Percentiles rank a stretch among this genome's conserved stretches.
Conservation (phyloP, 2,329 filamentous ascomycete genomes). For the Colletotrichum coccodes region DNA sequence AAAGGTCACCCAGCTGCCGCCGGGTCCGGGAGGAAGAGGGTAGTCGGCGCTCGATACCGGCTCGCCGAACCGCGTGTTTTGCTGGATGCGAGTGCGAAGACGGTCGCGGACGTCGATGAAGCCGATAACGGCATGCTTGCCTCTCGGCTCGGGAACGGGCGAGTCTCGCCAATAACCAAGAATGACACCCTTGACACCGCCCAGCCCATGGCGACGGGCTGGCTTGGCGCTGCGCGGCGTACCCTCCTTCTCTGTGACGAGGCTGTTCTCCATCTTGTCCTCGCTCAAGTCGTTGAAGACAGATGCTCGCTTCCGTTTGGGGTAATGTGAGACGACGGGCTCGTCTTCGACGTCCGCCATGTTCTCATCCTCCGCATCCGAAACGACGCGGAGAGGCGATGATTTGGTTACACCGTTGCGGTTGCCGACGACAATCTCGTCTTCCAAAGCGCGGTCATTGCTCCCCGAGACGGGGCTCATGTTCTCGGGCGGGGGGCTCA, state of each 20-base stretch:
- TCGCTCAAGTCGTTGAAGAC: conserved; percentile 61
- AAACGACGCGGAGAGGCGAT: conserved; percentile 45
- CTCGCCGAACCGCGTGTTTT: conserved; percentile 58
- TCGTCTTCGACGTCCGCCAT: conserved; percentile 55
- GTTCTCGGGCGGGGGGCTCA: conserved; percentile 55
- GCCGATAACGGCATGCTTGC: conserved; percentile 69
- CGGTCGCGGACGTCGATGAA: conserved; percentile 72
- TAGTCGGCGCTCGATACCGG: conserved; percentile 48
- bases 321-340: conserved; percentile 52
- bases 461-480: conserved; percentile 52
- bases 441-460: conserved; percentile 53
- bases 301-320: conserved; percentile 63
- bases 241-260: conserved; percentile 42
- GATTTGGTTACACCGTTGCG: conserved; percentile 49
- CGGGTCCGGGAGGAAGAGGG: conserved; percentile 66
- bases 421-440: conserved; percentile 64
- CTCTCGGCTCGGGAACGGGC: conserved; percentile 54
- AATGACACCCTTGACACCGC: conserved; percentile 56
- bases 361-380: conserved; percentile 53
- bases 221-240: conserved; percentile 28
- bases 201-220: conserved; percentile 33
- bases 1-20: conserved; percentile 73
- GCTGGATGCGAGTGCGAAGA: conserved; percentile 68
- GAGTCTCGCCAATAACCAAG: conserved; percentile 72
- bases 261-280: conserved; percentile 53